phyloP scores from a whole-genome alignment of 345 rosid genomes.

The Cardiospermum halicacabum region DNA sequence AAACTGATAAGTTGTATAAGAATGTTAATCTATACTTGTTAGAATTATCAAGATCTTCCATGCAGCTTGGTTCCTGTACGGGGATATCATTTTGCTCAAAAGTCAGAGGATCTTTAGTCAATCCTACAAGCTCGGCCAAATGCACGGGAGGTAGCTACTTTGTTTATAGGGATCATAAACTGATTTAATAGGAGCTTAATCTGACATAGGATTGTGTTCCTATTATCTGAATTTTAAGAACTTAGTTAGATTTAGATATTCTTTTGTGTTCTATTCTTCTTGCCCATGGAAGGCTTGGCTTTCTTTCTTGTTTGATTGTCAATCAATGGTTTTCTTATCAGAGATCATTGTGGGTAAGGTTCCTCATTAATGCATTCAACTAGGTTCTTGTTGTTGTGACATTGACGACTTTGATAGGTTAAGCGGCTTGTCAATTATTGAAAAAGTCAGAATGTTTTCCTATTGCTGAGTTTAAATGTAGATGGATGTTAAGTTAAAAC shows the following conservation, averaged over 20 bases:
- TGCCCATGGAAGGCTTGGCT: neutral
- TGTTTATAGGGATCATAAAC: neutral
- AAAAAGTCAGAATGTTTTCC: conserved; percentile 14
- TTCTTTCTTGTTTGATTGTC: neutral
- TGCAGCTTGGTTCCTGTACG: conserved; percentile 4
- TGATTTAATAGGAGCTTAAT: neutral
- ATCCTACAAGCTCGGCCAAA: neutral
- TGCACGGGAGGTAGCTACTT: neutral
- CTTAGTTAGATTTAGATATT: neutral
- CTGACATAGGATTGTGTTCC: neutral
- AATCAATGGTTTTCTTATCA: neutral
- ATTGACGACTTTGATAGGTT: conserved; percentile 19
- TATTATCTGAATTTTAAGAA: neutral
- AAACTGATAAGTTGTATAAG: neutral
- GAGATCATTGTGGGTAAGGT: neutral
- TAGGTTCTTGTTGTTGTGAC: conserved; percentile 11
- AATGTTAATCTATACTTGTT: neutral
- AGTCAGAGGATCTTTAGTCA: neutral
- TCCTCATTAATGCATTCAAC: conserved; percentile 12
- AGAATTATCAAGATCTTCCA: neutral
- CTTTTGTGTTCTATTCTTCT: neutral
- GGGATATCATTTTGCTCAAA: conserved; percentile 2
- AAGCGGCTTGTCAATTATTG: conserved; percentile 14
- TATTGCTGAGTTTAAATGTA: conserved; percentile 18
- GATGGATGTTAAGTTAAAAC: conserved; percentile 14